Percentiles rank a stretch among this genome's conserved stretches.
phyloP scores from a whole-genome alignment of 345 rosid genomes.

The Acer yangbiense region DNA sequence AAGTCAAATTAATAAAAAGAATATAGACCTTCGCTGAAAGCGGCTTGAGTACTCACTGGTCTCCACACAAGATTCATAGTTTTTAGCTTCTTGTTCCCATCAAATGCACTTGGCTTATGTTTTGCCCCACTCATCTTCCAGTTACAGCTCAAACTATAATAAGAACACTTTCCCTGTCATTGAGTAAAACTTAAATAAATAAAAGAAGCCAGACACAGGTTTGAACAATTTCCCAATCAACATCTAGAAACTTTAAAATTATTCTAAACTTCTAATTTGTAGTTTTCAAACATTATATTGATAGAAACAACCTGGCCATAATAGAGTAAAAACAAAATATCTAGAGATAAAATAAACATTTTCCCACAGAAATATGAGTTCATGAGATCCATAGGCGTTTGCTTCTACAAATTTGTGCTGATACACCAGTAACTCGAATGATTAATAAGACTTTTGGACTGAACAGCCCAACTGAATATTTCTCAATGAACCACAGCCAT shows the following conservation, averaged over 20 bases:
- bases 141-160: conserved; percentile 31
- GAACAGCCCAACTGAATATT: background rate
- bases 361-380: background rate
- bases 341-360: background rate
- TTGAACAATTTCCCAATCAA: conserved; percentile 1
- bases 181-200: conserved; percentile 5
- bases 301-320: background rate
- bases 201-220: conserved; percentile 16
- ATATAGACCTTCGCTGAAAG: conserved; percentile 50
- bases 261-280: background rate
- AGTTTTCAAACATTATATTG: background rate
- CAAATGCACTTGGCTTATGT: conserved; percentile 26
- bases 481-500: background rate
- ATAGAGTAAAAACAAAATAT: background rate
- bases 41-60: conserved; percentile 52
- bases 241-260: background rate
- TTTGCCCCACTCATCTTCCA: conserved; percentile 34
- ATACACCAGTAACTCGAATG: background rate
- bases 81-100: conserved; percentile 41
- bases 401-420: background rate
- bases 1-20: background rate
- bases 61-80: conserved; percentile 49
- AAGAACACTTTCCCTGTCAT: conserved; percentile 34
- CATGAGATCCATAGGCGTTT: background rate
- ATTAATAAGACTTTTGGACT: background rate